Base-by-base conservation (phyloP, 257 asterid species). In the Nicotiana otophora region DNA sequence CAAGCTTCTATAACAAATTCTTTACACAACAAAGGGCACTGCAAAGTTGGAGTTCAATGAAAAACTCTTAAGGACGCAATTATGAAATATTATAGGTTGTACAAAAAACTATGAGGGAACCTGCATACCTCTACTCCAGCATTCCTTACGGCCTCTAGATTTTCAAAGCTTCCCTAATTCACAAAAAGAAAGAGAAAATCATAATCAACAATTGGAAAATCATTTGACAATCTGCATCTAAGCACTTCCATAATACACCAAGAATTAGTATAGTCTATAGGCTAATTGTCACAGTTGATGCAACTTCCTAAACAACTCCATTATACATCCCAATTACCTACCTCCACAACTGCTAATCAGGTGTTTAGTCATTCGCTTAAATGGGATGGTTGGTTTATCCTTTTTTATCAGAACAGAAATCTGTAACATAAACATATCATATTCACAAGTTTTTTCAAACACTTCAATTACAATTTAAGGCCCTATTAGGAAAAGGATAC, bases 1-100 rank as follows among this genome's bases (percentile, higher is more conserved):
- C n/a, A n/a, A n/a, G n/a, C n/a, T n/a, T n/a, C n/a, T n/a, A n/a
- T 79, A 54, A 93, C 88, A 82, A 95, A 95, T 81, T 95, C 98
- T 92, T 95, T 95, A 87, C 98, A 93, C 85, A 95, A 86, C 81
- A 95, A 91, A 78, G 98, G 98, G 81, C 98, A 95, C 98, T 95
- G 92, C 84, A 87, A 19, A 82, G 70, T 70, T 83, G 85, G 74
- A 23, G 26, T 31, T 53, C 64, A 79, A 51, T 75, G 63, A 46
- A 77, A 34, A 54, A 81, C 16, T 65, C 53, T 17, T 33, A 66
- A 7, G 34, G 77, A 64, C 16, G 14, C 20, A 42, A 36, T 58
- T 30, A 65, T 48, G 61, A 14, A 53, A 36, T 30, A 34, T 39
- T 15, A 51, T 17, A 77, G n/a, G 61, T 34, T 33, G 39, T 39